Evolutionary conservation across 2,329 filamentous ascomycete species (phyloP).

Genomic region (Trichoderma sp.): DNA sequence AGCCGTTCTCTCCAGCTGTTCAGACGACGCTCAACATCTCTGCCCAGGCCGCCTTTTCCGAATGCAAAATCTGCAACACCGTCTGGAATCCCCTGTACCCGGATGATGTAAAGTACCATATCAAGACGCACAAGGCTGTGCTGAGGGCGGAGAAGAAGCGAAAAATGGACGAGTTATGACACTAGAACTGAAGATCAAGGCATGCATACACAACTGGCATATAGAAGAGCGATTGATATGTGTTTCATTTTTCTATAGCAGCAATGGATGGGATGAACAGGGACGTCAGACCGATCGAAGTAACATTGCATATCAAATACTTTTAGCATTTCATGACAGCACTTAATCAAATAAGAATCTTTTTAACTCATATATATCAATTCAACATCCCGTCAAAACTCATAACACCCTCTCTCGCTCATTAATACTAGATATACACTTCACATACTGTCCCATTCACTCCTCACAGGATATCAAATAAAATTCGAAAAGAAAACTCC

Average conservation of each 20-base stretch:
- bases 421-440: not conserved
- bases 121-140: slow-evolving; percentile 45
- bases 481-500: not conserved
- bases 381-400: not conserved
- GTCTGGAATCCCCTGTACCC: slow-evolving; percentile 51
- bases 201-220: not conserved
- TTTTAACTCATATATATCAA: not conserved
- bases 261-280: not conserved
- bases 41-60: slow-evolving; percentile 47
- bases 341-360: not conserved
- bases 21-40: slow-evolving; percentile 53
- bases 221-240: not conserved
- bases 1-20: slow-evolving; percentile 34
- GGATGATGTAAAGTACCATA: slow-evolving; percentile 50
- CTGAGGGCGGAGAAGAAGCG: slow-evolving; percentile 38
- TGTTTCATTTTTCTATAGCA: not conserved
- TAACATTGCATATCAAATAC: not conserved
- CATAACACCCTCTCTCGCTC: not conserved
- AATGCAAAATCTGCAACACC: slow-evolving; percentile 49
- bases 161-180: slow-evolving; percentile 30
- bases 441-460: not conserved
- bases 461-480: slow-evolving; percentile 21
- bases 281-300: not conserved
- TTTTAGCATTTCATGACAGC: not conserved
- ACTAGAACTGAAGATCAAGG: not conserved